Base-by-base conservation (phyloP, 208 protist species). In the Trypanosomatidae sp. region DNA sequence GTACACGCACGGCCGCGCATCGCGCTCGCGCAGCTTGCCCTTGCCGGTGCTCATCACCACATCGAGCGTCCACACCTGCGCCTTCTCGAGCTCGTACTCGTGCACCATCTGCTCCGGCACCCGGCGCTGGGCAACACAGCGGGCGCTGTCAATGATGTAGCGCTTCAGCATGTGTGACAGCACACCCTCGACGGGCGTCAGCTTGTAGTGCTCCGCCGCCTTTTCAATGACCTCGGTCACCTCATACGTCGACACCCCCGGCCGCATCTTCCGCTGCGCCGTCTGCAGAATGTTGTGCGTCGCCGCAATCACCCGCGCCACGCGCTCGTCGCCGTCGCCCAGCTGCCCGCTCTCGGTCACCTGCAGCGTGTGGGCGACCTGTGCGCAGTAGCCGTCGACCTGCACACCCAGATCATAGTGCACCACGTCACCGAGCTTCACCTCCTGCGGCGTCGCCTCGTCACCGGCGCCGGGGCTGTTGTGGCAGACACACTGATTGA, bases 401-500 rank as follows among this genome's bases (percentile, higher is more conserved):
- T 99, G 98, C 43, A 92, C 84, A 43, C 97, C 98, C 4, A 99
- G 76, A 67, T 99, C 98, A 72, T 98, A 92, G 72, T 99, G 98
- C 33, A 98, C 95, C 6, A 99, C 70, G 70, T 99, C 97, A 37
- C 94, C 94, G 7, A 81, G 40, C 10, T 64, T 56, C 23, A 88
- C 73, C 55, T 81, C 80, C 51, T 90, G 72, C 16, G 93, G 68
- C 6, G 50, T 68, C 44, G 52, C 53, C 16, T 73, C 75, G 24
- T 98, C 92, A 23, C 48, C 75, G 38, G 55, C 46, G 8, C 94
- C 75, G 19, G 98, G 98, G 37, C 95, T 97, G 69, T 94, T 98
- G 76, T 99, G 96, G 48, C 96, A 97, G 40, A 96, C 94, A 63
- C 77, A 90, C 70, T 98, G 88, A 76, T 99, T 99, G 16, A 99